phyloP scores from a whole-genome alignment of 73 alveolate genomes.

The Paramecium sexaurelia region DNA sequence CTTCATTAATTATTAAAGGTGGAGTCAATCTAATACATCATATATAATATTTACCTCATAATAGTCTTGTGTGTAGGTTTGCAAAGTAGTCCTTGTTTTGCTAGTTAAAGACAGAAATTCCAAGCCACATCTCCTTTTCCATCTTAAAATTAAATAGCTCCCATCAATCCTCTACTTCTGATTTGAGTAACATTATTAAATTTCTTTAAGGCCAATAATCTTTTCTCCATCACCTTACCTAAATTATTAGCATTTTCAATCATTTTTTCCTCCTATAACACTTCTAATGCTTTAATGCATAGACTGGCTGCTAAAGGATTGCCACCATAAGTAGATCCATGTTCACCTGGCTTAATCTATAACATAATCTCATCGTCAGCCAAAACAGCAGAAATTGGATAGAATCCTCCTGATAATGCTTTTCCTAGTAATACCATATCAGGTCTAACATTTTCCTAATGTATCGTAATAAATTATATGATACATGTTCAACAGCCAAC shows the following conservation, averaged over 20 bases:
- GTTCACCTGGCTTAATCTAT: constrained; percentile 88
- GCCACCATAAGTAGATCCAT: constrained; percentile 97
- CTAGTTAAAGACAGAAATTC: constrained; percentile 70
- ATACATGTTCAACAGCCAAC: constrained; percentile 81
- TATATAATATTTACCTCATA: constrained; percentile 67
- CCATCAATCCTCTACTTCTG: constrained; percentile 92
- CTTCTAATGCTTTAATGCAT: constrained; percentile 72
- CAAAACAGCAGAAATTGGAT: constrained; percentile 90
- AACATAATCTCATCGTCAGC: constrained; percentile 86
- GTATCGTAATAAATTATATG: neutral
- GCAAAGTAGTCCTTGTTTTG: constrained; percentile 81
- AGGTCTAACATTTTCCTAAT: constrained; percentile 73
- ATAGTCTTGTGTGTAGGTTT: constrained; percentile 91
- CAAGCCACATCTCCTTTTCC: constrained; percentile 70
- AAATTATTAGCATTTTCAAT: constrained; percentile 76
- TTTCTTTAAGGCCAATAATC: constrained; percentile 50
- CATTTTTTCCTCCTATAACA: constrained; percentile 80
- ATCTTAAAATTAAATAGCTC: constrained; percentile 83
- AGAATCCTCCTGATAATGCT: constrained; percentile 94
- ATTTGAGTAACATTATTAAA: constrained; percentile 70
- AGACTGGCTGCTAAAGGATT: constrained; percentile 85
- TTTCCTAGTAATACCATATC: constrained; percentile 83
- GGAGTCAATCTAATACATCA: constrained; percentile 79
- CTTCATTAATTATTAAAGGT: constrained; percentile 76
- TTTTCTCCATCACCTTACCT: constrained; percentile 75